Base-by-base conservation (phyloP, 2,329 filamentous ascomycete genomes). In the Diaporthe vaccinii region DNA sequence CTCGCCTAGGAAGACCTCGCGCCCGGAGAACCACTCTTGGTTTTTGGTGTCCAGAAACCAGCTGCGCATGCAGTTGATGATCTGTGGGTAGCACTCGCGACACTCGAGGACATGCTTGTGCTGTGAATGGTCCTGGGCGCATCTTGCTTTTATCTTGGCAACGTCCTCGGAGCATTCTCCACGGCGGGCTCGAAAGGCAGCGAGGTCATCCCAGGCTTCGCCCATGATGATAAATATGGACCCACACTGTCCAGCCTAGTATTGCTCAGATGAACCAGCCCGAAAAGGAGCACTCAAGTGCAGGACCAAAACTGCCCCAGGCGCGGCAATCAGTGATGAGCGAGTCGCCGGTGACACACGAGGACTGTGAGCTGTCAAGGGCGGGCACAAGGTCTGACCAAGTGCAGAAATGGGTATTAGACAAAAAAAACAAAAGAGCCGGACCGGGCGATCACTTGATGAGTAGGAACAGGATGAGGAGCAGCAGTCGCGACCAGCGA, bases 1-100 rank as follows among this genome's bases (percentile, higher is more conserved):
- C 73, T 88, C 87, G 71, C 85, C 83, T 31, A 90, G 82, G 75
- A 91, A 90, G 10, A 83, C 82, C 41, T 83, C 83, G 44, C 88
- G 83, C 61, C 85, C 84, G 3, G 86, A 83, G 80, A 91, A 90
- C 90, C 90, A 91, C 79, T 89, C 87, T 10, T 72, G 59, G 12
- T 67, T 61, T 36, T 51, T 72, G 9, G 76, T 34, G 55, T 82
- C 80, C 22, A 84, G 78, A 76, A 86, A 88, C 55, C 84, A 83
- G 70, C 82, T 80, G 73, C 84, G 80, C 79, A 91, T 83, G 46
- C 84, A 83, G 46, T 88, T 85, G 57, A 91, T 79, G 6, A 89
- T 81, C 72, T 86, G 84, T 28, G 81, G 81, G 81, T 87, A 89
- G 80, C 89, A 91, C 34, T 84, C 82, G 14, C 84, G 78, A 78